Percentiles rank a stretch among this genome's conserved stretches.
phyloP scores from a whole-genome alignment of 108 stramenopile species.

The Pseudonitzschia delicatissima region DNA sequence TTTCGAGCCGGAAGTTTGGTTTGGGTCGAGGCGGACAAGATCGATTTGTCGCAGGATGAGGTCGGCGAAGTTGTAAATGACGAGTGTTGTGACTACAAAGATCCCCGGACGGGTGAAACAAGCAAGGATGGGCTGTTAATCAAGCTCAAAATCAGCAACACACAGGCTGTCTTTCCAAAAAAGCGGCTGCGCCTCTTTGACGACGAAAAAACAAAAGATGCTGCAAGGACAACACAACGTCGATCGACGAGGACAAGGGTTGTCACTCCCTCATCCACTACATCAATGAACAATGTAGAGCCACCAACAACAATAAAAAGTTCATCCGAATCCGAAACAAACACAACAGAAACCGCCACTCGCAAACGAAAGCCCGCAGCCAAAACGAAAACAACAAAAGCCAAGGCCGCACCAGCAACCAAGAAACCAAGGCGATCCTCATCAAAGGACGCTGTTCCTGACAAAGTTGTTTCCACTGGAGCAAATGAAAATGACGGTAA shows the following conservation, averaged over 20 bases:
- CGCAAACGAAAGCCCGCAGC: background rate
- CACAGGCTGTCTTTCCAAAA: constrained; percentile 7
- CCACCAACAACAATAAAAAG: background rate
- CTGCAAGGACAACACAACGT: background rate
- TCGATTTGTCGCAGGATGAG: background rate
- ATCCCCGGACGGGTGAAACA: background rate
- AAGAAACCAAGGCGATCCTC: background rate
- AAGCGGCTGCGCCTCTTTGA: background rate
- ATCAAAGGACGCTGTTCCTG: background rate
- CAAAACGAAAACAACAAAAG: background rate
- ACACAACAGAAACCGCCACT: background rate
- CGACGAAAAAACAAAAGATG: background rate
- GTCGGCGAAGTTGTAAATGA: background rate
- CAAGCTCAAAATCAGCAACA: constrained; percentile 30
- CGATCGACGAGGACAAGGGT: background rate
- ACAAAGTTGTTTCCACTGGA: background rate
- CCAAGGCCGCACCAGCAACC: background rate
- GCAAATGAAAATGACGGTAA: background rate
- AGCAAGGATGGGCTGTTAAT: constrained; percentile 22
- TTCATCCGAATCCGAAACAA: background rate
- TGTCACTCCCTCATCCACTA: background rate
- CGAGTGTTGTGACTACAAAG: background rate
- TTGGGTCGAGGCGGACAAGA: background rate
- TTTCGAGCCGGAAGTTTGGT: background rate
- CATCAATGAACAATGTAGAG: too few species aligned